phyloP scores from a whole-genome alignment of 345 rosid genomes.

The Trapa incisa region DNA sequence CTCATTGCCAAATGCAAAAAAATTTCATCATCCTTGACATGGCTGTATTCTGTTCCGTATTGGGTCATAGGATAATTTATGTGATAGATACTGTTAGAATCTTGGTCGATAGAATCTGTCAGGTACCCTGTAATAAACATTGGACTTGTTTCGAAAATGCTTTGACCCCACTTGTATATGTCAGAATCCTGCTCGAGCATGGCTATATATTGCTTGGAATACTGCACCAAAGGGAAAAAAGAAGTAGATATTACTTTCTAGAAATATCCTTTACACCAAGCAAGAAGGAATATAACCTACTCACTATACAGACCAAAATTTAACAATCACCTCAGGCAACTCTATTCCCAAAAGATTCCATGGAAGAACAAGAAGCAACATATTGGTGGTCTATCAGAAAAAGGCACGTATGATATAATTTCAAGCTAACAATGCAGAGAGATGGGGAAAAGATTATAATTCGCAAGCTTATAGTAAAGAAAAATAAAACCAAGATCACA shows the following conservation, averaged over 20 bases:
- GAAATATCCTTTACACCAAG: neutral
- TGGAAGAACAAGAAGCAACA: neutral
- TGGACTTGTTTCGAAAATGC: slow-evolving; percentile 43
- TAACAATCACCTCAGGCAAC: neutral
- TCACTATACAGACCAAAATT: neutral
- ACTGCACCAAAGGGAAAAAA: neutral
- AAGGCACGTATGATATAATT: neutral
- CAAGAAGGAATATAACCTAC: neutral
- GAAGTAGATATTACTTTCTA: neutral
- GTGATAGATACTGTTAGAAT: slow-evolving; percentile 19
- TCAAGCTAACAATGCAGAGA: no score
- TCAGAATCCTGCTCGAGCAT: slow-evolving; percentile 40
- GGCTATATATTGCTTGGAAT: slow-evolving; percentile 15
- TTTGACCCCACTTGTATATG: slow-evolving; percentile 41
- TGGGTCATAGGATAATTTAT: slow-evolving; percentile 33
- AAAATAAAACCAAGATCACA: neutral
- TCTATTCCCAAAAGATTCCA: neutral
- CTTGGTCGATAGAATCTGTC: slow-evolving; percentile 27
- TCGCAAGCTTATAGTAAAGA: neutral
- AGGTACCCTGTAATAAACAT: slow-evolving; percentile 40
- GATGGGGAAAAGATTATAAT: neutral
- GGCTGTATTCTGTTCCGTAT: slow-evolving; percentile 32
- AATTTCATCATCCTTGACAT: slow-evolving; percentile 76
- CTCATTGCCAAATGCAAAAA: slow-evolving; percentile 59
- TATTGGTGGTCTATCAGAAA: neutral